Conservation (phyloP, 768 basidiomycete genomes). For the Trametes cinnabarina region DNA sequence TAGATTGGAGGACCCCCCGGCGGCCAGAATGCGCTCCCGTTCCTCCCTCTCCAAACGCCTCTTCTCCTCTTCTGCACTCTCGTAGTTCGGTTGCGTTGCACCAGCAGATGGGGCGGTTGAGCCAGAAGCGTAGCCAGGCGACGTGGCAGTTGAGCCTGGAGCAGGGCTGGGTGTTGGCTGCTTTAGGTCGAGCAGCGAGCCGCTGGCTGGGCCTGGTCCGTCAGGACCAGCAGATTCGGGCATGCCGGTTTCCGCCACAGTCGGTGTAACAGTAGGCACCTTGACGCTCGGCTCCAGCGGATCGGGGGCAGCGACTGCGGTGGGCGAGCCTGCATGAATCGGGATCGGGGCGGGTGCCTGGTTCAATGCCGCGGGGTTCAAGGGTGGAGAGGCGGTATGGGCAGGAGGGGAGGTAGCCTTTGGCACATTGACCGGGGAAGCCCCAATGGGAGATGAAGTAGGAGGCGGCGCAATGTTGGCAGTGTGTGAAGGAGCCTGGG, state of each 20-base stretch:
- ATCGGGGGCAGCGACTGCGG: slow-evolving; percentile 30
- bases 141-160: background rate
- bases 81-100: slow-evolving; percentile 31
- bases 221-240: slow-evolving; percentile 57
- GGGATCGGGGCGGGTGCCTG: slow-evolving; percentile 31
- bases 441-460: background rate
- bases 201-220: slow-evolving; percentile 67
- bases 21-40: slow-evolving; percentile 44
- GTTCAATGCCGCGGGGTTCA: slow-evolving; percentile 32
- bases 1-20: slow-evolving; percentile 12
- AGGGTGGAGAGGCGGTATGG: slow-evolving; percentile 20
- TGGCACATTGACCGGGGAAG: background rate
- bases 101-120: slow-evolving; percentile 24
- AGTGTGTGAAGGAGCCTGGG: slow-evolving; percentile 15
- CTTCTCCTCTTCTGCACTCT: slow-evolving; percentile 68
- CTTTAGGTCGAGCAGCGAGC: slow-evolving; percentile 56
- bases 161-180: slow-evolving; percentile 2
- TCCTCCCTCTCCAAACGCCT: slow-evolving; percentile 52
- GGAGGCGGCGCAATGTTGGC: slow-evolving; percentile 11
- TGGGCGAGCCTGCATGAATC: slow-evolving; percentile 12
- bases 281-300: slow-evolving; percentile 28
- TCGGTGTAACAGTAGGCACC: slow-evolving; percentile 46
- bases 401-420: slow-evolving; percentile 21
- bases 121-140: slow-evolving; percentile 26
- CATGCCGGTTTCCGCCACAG: slow-evolving; percentile 75